Evolutionary conservation across 345 rosid genomes (phyloP), one percentile per base, ranked within the genome.

Genomic region (Lepidium sativum): DNA sequence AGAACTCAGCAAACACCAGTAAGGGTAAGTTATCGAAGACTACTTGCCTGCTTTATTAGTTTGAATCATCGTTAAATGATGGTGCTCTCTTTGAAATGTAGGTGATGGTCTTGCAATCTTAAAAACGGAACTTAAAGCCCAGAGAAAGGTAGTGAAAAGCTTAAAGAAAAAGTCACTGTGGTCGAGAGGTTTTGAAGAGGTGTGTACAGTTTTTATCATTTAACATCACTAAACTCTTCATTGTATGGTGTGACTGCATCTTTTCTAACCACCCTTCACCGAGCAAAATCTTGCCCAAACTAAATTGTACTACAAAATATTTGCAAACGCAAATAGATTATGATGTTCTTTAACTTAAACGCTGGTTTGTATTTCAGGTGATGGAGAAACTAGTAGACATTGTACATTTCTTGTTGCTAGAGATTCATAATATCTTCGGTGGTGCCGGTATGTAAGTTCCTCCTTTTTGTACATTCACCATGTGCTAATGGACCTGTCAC

Each of bases 351-450:
- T 8, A 29, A 6, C 29, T 54, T 18, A 40, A 33, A 9, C 1
- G 31, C 41, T 65, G 6, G 18, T 70, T 74, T 74, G 62, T 37
- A 27, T 68, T 59, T 15, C 74, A 92, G 98, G 95, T 86, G 69
- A 86, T 86, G 95, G 96, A 89, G 82, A 86, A 89, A 75, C 86
- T 92, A 43, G 98, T 92, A n/a, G 98, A 89, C 72, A 89, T 85
- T 63, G 95, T 89, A 66, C 88, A 82, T 72, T 83, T 78, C 77
- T 77, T 91, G 83, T 86, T 86, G 54, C 75, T 86, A 76, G 96
- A 88, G 80, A 91, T 91, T 56, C 91, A 88, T 65, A 68, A 62
- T 74, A 77, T 74, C 54, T 86, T 91, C 39, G 95, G 86, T 35
- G 77, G 81, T 76, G 76, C 82, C 54, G 95, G 98, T 91, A 82